Conservation (phyloP, 257 asterid species). For the Eucommia ulmoides region DNA sequence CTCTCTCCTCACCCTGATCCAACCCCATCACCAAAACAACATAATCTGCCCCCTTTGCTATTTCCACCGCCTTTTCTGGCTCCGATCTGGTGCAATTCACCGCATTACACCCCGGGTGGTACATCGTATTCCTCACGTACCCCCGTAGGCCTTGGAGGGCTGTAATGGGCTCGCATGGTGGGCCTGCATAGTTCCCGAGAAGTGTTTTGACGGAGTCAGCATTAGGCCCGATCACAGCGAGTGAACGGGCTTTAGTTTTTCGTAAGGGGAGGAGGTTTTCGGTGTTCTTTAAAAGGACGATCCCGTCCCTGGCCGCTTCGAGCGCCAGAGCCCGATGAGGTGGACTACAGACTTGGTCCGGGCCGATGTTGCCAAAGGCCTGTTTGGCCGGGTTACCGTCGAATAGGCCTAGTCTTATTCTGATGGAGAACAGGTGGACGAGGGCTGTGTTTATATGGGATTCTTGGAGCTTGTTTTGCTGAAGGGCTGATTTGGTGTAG, state of each 20-base stretch:
- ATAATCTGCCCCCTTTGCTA: slow-evolving; percentile 30
- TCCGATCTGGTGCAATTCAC: slow-evolving; percentile 31
- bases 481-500: slow-evolving; percentile 38
- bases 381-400: slow-evolving; percentile 37
- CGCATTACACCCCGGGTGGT: slow-evolving; percentile 29
- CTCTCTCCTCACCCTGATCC: slow-evolving; percentile 48
- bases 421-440: slow-evolving; percentile 39
- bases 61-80: slow-evolving; percentile 18
- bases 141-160: slow-evolving; percentile 38
- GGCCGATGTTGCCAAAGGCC: slow-evolving; percentile 26
- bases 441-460: slow-evolving; percentile 53
- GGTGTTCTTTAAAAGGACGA: slow-evolving; percentile 60
- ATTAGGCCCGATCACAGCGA: slow-evolving; percentile 57
- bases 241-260: slow-evolving; percentile 20
- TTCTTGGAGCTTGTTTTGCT: slow-evolving; percentile 29
- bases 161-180: slow-evolving; percentile 37
- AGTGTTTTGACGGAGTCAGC: slow-evolving; percentile 24
- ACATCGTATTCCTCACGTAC: slow-evolving; percentile 14
- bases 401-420: slow-evolving; percentile 62
- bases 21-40: slow-evolving; percentile 56
- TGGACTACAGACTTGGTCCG: slow-evolving; percentile 32
- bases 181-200: slow-evolving; percentile 58
- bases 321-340: slow-evolving; percentile 46
- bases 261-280: slow-evolving; percentile 44
- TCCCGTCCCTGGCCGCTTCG: slow-evolving; percentile 47